Conservation (phyloP, 164 flowering plant genomes). For the Saururus chinensis region DNA sequence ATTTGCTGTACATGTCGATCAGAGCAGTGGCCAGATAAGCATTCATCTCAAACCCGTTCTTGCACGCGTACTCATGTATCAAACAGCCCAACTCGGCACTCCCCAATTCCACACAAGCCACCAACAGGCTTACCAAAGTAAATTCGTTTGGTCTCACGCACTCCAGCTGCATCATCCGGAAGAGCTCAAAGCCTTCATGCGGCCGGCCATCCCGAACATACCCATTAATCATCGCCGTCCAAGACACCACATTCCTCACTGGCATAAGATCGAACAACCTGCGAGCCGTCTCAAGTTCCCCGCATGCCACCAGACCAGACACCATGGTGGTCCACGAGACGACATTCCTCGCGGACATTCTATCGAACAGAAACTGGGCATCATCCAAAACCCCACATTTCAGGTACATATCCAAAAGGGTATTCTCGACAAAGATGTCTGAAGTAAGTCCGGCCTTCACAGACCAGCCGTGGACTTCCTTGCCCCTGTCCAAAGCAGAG, state of each 20-base stretch:
- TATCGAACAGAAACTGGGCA: slow-evolving; percentile 41
- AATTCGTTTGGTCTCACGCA: slow-evolving; percentile 49
- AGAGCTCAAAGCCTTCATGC: slow-evolving; percentile 42
- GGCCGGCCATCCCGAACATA: slow-evolving; percentile 25
- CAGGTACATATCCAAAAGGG: slow-evolving; percentile 47
- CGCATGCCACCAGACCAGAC: slow-evolving; percentile 31
- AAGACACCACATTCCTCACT: slow-evolving; percentile 46
- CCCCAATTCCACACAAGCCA: slow-evolving; percentile 43
- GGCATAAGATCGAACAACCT: slow-evolving; percentile 42
- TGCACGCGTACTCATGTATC: slow-evolving; percentile 43
- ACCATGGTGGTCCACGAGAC: slow-evolving; percentile 66
- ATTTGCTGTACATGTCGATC: slow-evolving; percentile 65
- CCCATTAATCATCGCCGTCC: slow-evolving; percentile 62
- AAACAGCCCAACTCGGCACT: slow-evolving; percentile 40
- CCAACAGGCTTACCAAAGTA: slow-evolving; percentile 51
- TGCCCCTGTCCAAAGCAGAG: slow-evolving; percentile 21
- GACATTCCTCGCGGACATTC: slow-evolving; percentile 38
- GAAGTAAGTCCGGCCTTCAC: slow-evolving; percentile 27
- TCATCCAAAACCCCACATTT: slow-evolving; percentile 24
- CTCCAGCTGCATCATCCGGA: slow-evolving; percentile 37
- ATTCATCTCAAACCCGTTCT: slow-evolving; percentile 32
- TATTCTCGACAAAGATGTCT: slow-evolving; percentile 37
- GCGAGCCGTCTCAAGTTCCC: slow-evolving; percentile 33
- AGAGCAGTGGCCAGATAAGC: slow-evolving; percentile 59
- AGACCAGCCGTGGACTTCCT: slow-evolving; percentile 34